These are phyloP conservation scores for Teunomyces aglyptinius DNA, from an alignment of 805 yeast genomes.

Conservation along the genomic window DNA sequence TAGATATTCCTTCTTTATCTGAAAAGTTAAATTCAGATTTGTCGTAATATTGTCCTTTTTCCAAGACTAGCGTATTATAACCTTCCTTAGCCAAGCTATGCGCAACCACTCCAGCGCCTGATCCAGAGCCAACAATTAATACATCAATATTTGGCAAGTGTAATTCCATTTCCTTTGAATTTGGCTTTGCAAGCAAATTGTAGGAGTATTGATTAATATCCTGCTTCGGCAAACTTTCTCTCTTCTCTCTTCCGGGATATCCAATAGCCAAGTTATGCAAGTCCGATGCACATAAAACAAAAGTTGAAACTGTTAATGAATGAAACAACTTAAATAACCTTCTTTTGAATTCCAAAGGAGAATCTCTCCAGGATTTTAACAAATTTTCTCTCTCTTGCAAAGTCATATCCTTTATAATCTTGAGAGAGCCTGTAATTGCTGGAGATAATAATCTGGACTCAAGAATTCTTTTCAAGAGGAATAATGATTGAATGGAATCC, in stretches of 20 bases:
- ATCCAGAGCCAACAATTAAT: conserved; percentile 51
- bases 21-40: conserved; percentile 33
- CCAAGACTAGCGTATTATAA: conserved; percentile 43
- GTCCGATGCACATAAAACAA: conserved; percentile 27
- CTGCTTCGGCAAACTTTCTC: conserved; percentile 26
- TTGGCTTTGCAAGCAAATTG: conserved; percentile 30
- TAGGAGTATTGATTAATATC: conserved; percentile 15
- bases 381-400: conserved; percentile 29
- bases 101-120: conserved; percentile 55
- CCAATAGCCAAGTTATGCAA: conserved; percentile 37
- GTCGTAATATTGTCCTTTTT: conserved; percentile 47
- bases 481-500: conserved; percentile 21
- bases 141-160: conserved; percentile 42
- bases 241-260: conserved; percentile 33
- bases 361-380: conserved; percentile 39
- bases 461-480: conserved; percentile 25
- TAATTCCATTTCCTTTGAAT: conserved; percentile 25
- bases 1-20: conserved; percentile 35
- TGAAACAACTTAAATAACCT: conserved; percentile 30
- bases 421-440: conserved; percentile 32
- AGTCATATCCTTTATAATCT: conserved; percentile 36
- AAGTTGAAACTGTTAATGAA: conserved; percentile 24
- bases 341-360: conserved; percentile 36
- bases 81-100: conserved; percentile 45
- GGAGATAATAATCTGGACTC: conserved; percentile 32